These are phyloP conservation scores for Lasiosphaeria ovina DNA, from an alignment of 495 filamentous ascomycete genomes.

Conservation along the genomic window DNA sequence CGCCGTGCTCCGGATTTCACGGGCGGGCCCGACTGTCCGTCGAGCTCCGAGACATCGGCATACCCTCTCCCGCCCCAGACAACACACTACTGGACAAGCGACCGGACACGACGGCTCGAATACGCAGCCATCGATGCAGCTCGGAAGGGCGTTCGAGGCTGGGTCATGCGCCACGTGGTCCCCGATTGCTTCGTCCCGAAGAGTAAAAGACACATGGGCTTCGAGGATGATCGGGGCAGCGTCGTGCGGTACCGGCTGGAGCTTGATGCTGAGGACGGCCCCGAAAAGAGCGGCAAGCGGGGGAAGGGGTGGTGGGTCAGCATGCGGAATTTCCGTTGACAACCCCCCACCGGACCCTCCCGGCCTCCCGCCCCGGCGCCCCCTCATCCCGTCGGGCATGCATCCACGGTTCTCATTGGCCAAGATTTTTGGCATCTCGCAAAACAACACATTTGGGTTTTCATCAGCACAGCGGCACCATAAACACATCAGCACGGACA, in stretches of 20 bases:
- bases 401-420: not conserved
- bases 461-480: constrained; percentile 1
- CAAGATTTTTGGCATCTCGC: not conserved
- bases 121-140: constrained; percentile 60
- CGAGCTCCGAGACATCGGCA: constrained; percentile 16
- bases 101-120: constrained; percentile 51
- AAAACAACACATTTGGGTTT: constrained; percentile 3
- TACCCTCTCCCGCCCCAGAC: constrained; percentile 49
- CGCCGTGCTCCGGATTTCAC: constrained; percentile 7
- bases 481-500: constrained; percentile 6
- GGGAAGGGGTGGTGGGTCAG: constrained; percentile 32
- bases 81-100: constrained; percentile 58
- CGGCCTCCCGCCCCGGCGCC: not conserved
- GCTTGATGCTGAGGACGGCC: constrained; percentile 33
- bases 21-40: constrained; percentile 13
- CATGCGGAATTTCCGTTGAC: constrained; percentile 12
- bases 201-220: constrained; percentile 41
- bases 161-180: constrained; percentile 51
- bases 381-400: not conserved
- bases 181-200: constrained; percentile 55
- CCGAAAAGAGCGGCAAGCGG: constrained; percentile 17
- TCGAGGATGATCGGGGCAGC: constrained; percentile 53
- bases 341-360: not conserved
- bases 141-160: constrained; percentile 50
- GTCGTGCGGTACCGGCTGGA: constrained; percentile 54